Evolutionary conservation across 1,284 basidiomycete species (phyloP), one percentile per base, ranked within the genome.

Genomic region (Lentinula novae-zelandiae): DNA sequence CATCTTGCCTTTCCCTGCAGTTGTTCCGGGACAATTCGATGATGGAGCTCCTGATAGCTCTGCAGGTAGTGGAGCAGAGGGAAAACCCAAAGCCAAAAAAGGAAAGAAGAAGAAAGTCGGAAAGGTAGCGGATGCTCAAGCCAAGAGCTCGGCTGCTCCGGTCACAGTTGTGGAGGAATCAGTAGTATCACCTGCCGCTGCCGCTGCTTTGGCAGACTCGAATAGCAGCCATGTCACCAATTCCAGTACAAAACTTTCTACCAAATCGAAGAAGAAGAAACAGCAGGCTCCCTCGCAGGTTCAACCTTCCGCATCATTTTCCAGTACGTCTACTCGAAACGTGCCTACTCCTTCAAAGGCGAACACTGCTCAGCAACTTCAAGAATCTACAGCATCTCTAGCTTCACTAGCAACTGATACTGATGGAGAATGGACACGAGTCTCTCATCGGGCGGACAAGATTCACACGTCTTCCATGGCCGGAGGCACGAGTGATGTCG

Each of bases 381-480:
- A 59, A 64, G 5, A 65, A 52, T 52, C 64, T 65, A 66, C 68
- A 46, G 63, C 67, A 20, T 69, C 73, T 15, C 57, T 69, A 5
- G 60, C 60, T 3, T 61, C 60, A 22, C 48, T 61, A 1, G 60
- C 60, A 9, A 61, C 54, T 5, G 76, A 78, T 52, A 74, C 72
- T 5, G 79, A 81, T 49, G 73, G 76, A 42, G 74, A 76, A 5
- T 83, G 82, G 83, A 84, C 80, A 36, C 78, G 78, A 57, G 78
- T 84, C 33, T 76, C 80, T 63, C 70, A 75, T 39, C 58, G 65
- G 39, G 52, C 63, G 48, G 58, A 63, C 52, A 54, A 22, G 15
- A 17, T 57, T 9, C 58, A 39, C 48, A 52, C 63, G 33, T 53
- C 53, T 13, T 40, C 65, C 13, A 44, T 34, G 34, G 52, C n/a